phyloP scores from a whole-genome alignment of 2,329 filamentous ascomycete species.

The Cyclaneusma minus region DNA sequence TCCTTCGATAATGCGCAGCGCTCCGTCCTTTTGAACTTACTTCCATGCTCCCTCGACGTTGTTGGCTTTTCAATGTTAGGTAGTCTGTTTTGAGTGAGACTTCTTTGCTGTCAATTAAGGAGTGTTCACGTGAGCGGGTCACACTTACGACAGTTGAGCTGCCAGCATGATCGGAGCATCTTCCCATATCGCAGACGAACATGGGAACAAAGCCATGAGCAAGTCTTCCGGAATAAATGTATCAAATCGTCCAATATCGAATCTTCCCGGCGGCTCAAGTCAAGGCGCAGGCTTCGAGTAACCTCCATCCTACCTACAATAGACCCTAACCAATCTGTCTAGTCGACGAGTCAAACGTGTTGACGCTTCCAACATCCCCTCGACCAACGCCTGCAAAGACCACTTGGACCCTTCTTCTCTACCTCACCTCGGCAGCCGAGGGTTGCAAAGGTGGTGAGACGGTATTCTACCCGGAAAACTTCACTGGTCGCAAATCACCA shows the following conservation, averaged over 20 bases:
- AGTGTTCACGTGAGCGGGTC: too few species aligned
- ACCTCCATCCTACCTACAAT: too few species aligned
- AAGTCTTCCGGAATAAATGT: too few species aligned
- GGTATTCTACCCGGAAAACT: constrained; percentile 69
- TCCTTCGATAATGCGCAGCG: too few species aligned
- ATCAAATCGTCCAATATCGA: too few species aligned
- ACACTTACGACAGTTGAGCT: too few species aligned
- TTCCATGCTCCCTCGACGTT: not conserved
- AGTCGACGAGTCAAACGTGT: constrained; percentile 78
- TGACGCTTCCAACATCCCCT: constrained; percentile 37
- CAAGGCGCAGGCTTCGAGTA: too few species aligned
- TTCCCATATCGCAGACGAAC: too few species aligned
- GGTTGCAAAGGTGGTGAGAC: constrained; percentile 79
- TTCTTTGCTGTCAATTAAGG: not conserved
- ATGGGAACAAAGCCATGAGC: too few species aligned
- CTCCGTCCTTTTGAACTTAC: not conserved
- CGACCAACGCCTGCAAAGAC: constrained; percentile 43
- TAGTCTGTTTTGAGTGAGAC: not conserved
- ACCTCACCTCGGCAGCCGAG: constrained; percentile 60
- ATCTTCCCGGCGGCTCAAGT: too few species aligned
- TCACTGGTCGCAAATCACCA: constrained; percentile 27
- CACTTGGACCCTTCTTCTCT: constrained; percentile 84
- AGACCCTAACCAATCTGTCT: constrained; percentile 9
- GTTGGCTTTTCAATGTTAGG: not conserved
- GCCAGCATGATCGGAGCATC: too few species aligned